phyloP scores from a whole-genome alignment of 1,284 basidiomycete genomes.

The Papiliotrema laurentii region DNA sequence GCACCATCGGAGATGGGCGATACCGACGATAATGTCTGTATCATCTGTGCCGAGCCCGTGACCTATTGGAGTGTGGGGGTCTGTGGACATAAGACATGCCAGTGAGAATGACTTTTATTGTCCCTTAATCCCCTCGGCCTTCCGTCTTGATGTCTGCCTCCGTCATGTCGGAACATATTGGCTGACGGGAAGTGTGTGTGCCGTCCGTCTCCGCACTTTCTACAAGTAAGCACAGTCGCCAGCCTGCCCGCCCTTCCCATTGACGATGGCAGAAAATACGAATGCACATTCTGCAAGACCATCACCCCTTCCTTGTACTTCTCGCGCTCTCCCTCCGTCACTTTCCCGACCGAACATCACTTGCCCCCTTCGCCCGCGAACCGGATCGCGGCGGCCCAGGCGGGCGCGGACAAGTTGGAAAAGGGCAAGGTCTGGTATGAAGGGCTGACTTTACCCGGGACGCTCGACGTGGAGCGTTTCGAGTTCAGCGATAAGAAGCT shows the following conservation, averaged over 20 bases:
- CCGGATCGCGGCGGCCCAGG: constrained; percentile 33
- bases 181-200: constrained; percentile 60
- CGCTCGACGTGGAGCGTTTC: constrained; percentile 38
- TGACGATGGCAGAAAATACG: constrained; percentile 54
- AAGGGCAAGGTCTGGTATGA: constrained; percentile 40
- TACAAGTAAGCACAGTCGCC: constrained; percentile 62
- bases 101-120: constrained; percentile 27
- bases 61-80: constrained; percentile 83
- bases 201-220: constrained; percentile 80
- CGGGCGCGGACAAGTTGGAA: constrained; percentile 33
- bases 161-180: neutral
- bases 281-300: constrained; percentile 97
- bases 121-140: neutral
- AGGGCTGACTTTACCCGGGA: constrained; percentile 37
- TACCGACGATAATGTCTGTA: constrained; percentile 60
- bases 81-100: constrained; percentile 69
- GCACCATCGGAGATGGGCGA: neutral
- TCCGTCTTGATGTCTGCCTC: neutral
- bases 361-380: constrained; percentile 52
- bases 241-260: neutral
- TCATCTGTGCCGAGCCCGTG: constrained; percentile 93
- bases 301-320: constrained; percentile 77
- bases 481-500: constrained; percentile 72
- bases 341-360: constrained; percentile 59
- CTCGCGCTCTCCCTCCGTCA: constrained; percentile 63